These are phyloP conservation scores for Aureococcus anophagefferens DNA, from an alignment of 108 stramenopile genomes.

Conservation along the genomic window DNA sequence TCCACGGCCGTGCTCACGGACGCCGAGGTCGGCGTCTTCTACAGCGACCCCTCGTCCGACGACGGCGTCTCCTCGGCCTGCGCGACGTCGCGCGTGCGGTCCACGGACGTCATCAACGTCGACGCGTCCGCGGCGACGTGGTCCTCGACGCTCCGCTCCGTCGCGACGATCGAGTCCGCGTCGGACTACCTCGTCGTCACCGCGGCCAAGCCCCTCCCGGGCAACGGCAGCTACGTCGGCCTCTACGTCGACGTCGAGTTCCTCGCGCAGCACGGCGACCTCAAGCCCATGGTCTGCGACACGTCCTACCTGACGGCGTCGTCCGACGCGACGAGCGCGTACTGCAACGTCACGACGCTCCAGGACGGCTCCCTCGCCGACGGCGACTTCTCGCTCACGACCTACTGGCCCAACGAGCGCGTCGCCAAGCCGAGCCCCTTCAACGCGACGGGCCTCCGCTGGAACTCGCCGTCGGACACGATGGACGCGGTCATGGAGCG, in stretches of 20 bases:
- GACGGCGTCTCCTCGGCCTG: conserved; percentile 56
- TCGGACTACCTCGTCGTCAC: background rate
- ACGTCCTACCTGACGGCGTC: too few species aligned
- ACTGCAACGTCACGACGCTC: conserved; percentile 14
- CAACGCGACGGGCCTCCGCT: conserved; percentile 24
- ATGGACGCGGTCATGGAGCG: conserved; percentile 33
- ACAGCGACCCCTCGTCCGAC: conserved; percentile 47
- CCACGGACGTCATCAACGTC: conserved; percentile 35
- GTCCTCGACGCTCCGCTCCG: conserved; percentile 29
- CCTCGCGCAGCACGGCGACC: conserved; percentile 36
- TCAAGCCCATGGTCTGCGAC: conserved; percentile 42
- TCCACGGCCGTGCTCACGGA: conserved; percentile 29
- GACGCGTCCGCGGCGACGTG: conserved; percentile 12
- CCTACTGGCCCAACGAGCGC: conserved; percentile 53
- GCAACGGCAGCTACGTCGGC: conserved; percentile 24
- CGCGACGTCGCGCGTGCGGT: conserved; percentile 19
- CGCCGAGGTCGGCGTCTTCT: conserved; percentile 59
- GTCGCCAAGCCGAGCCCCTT: conserved; percentile 26
- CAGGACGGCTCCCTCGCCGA: conserved; percentile 39
- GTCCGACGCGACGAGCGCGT: background rate
- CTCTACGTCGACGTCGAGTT: conserved; percentile 45
- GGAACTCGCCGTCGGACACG: conserved; percentile 29
- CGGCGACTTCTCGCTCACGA: conserved; percentile 36
- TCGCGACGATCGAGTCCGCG: conserved; percentile 28
- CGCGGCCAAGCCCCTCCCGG: too few species aligned